Conservation (phyloP, 1,284 basidiomycete genomes). For the Boletus hoseneyae region DNA sequence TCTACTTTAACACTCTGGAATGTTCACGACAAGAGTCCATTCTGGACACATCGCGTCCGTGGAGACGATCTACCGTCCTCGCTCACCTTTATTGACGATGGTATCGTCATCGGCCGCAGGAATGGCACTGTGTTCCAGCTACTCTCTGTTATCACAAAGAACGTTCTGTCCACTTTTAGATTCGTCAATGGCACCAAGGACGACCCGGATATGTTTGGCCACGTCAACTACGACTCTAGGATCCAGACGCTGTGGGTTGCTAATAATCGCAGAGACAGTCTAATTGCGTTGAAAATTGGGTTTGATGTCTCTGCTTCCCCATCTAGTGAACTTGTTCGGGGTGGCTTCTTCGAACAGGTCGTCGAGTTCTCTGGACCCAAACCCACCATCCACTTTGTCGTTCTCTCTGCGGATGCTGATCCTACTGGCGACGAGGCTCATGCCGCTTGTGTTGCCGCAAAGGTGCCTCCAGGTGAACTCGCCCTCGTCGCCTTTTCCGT, state of each 20-base stretch:
- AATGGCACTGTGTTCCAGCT: conserved; percentile 80
- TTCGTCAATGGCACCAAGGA: conserved; percentile 66
- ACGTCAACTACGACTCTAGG: conserved; percentile 74
- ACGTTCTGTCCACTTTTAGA: conserved; percentile 71
- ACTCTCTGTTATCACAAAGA: conserved; percentile 63
- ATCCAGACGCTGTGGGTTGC: conserved; percentile 83
- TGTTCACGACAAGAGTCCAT: conserved; percentile 66
- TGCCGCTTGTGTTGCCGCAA: conserved; percentile 76
- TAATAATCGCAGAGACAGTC: conserved; percentile 76
- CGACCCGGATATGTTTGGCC: conserved; percentile 80
- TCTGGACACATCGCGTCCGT: conserved; percentile 67
- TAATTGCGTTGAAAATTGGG: conserved; percentile 73
- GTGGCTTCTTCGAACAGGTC: conserved; percentile 71
- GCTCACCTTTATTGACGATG: conserved; percentile 74
- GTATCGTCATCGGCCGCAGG: conserved; percentile 73
- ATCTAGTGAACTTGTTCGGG: conserved; percentile 54
- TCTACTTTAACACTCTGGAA: conserved; percentile 78
- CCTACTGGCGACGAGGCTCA: conserved; percentile 75
- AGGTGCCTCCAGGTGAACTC: conserved; percentile 67
- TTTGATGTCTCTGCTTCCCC: conserved; percentile 56
- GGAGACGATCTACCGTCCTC: conserved; percentile 78
- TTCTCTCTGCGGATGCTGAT: conserved; percentile 75
- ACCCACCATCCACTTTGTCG: conserved; percentile 80
- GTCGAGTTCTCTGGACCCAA: conserved; percentile 80
- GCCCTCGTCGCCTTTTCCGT: conserved; percentile 81